These are phyloP conservation scores for Bullera alba DNA, from an alignment of 768 basidiomycete genomes.

Conservation along the genomic window DNA sequence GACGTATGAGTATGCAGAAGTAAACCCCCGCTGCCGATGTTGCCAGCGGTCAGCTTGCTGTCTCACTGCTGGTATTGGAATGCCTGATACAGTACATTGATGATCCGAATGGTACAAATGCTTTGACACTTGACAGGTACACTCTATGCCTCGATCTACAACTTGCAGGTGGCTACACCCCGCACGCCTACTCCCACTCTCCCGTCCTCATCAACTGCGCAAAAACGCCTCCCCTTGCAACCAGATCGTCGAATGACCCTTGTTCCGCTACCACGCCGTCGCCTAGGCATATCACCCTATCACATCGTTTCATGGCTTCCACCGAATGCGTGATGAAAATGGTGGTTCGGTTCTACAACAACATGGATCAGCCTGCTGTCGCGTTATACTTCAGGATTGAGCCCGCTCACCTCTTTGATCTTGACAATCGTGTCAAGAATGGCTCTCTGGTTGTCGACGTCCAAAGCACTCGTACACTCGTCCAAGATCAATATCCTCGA, in stretches of 20 bases:
- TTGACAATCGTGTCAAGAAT: conserved; percentile 68
- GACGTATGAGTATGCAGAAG: too few relatives aligned
- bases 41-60: too few relatives aligned
- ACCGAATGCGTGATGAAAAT: conserved; percentile 91
- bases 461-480: conserved; percentile 90
- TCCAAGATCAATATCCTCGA: conserved; percentile 74
- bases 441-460: conserved; percentile 71
- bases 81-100: too few relatives aligned
- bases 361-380: not conserved
- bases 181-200: conserved; percentile 58
- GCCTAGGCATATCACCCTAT: conserved; percentile 72
- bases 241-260: conserved; percentile 65
- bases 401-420: conserved; percentile 54
- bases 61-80: too few relatives aligned
- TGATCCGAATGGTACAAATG: too few relatives aligned
- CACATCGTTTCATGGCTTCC: conserved; percentile 83
- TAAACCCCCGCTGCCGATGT: too few relatives aligned
- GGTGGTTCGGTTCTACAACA: conserved; percentile 55
- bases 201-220: conserved; percentile 70
- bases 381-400: too few relatives aligned
- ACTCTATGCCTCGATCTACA: too few relatives aligned
- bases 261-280: conserved; percentile 73
- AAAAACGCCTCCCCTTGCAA: conserved; percentile 64
- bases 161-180: too few relatives aligned
- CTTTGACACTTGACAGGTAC: too few relatives aligned